Percentiles rank a stretch among this genome's conserved stretches.
phyloP scores from a whole-genome alignment of 805 yeast species.

The Saccharomycopsis schoenii region DNA sequence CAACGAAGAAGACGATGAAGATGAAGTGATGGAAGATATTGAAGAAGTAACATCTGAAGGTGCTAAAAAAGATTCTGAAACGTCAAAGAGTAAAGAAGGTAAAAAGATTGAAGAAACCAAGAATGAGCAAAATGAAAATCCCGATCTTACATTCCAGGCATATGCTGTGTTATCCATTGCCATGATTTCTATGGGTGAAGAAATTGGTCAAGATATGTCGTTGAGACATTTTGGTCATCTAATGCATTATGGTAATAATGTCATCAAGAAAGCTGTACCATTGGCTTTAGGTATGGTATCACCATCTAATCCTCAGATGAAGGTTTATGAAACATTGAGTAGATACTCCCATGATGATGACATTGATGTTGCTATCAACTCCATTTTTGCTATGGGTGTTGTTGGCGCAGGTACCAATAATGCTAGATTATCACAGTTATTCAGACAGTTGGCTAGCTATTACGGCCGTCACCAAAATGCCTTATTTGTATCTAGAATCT shows the following conservation, averaged over 20 bases:
- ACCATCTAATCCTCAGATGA: conserved; percentile 91
- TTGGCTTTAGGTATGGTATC: conserved; percentile 96
- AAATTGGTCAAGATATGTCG: conserved; percentile 95
- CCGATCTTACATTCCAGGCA: conserved; percentile 59
- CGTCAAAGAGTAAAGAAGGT: conserved; percentile 18
- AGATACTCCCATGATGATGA: conserved; percentile 95
- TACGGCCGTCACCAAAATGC: conserved; percentile 86
- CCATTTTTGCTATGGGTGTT: conserved; percentile 94
- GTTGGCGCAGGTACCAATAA: conserved; percentile 99
- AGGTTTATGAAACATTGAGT: conserved; percentile 91
- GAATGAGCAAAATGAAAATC: conserved; percentile 25
- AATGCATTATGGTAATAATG: conserved; percentile 93
- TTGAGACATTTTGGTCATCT: conserved; percentile 93
- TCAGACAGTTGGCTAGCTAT: conserved; percentile 90
- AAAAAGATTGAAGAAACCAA: conserved; percentile 22
- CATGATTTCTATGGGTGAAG: conserved; percentile 93
- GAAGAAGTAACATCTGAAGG: conserved; percentile 21
- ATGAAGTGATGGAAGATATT: conserved; percentile 18
- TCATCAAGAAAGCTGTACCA: conserved; percentile 90
- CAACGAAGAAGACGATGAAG: conserved; percentile 23
- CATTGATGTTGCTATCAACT: conserved; percentile 85
- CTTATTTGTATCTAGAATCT: conserved; percentile 82
- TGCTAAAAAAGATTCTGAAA: conserved; percentile 15
- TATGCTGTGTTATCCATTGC: conserved; percentile 94
- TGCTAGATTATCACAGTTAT: conserved; percentile 91